Base-by-base conservation (phyloP, 192 early-diverging fungal genomes). In the Glomus cerebriforme region DNA sequence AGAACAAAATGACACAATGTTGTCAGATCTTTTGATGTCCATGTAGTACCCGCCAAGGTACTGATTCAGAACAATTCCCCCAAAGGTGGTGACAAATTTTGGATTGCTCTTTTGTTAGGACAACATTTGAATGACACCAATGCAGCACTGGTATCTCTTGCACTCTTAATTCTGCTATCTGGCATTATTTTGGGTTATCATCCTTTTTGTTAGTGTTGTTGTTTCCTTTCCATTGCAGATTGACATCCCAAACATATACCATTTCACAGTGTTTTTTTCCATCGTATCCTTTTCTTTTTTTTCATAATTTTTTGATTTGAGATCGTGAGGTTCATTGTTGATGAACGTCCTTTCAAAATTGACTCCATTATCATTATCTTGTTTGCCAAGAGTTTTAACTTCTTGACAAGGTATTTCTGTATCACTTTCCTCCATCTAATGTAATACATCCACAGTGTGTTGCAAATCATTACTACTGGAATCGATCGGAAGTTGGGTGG, bases 401-500 rank as follows among this genome's bases (percentile, higher is more conserved):
- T n/a, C n/a, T n/a, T n/a, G n/a, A n/a, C n/a, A n/a, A n/a, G n/a
- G n/a, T n/a, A n/a, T n/a, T n/a, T n/a, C n/a, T n/a, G n/a, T n/a
- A n/a, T n/a, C n/a, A n/a, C n/a, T n/a, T n/a, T n/a, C n/a, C n/a
- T n/a, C n/a, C n/a, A n/a, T n/a, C n/a, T n/a, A 1, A 62, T 75
- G 13, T 75, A 60, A 22, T 22, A 60, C 59, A 22, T 60, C 59
- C 19, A 22, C 3, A 60, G 59, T 60, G 19, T 22, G 22, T 60
- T 22, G 13, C 77, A 34, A 74, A 72, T 0, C 78, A 66, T 3
- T 83, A 79, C 0, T 81, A 78, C 3, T 80, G 68, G 19, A 77
- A 78, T 7, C 80, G 74, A 0, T 62, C 63, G 43, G 15, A 58
- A 49, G 15, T 37, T 58, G 26, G 12, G 7, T 90, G 86, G 7